Percentiles rank a stretch among this genome's conserved stretches.
phyloP scores from a whole-genome alignment of 208 protist species.

The Leishmania arabica region DNA sequence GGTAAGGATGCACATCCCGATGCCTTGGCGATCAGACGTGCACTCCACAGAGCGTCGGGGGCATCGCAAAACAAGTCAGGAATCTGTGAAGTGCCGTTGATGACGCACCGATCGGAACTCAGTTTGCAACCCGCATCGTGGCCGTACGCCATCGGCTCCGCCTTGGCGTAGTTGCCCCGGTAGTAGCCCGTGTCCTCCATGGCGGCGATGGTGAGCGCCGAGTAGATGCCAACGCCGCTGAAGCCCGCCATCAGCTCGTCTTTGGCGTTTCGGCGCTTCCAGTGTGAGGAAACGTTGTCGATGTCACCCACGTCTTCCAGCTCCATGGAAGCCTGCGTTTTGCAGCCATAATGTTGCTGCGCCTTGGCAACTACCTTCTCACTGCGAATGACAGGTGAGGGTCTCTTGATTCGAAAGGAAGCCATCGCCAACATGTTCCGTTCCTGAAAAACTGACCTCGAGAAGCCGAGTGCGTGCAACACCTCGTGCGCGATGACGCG shows the following conservation, averaged over 20 bases:
- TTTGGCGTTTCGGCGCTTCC: conserved; percentile 76
- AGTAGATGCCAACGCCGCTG: conserved; percentile 34
- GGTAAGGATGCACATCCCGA: conserved; percentile 34
- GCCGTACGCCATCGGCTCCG: conserved; percentile 75
- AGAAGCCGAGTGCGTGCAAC: conserved; percentile 83
- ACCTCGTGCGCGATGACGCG: conserved; percentile 72
- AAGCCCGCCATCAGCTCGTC: conserved; percentile 81
- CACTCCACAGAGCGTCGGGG: conserved; percentile 15
- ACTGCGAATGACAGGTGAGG: conserved; percentile 22
- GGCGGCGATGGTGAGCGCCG: conserved; percentile 70
- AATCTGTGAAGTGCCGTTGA: conserved; percentile 26
- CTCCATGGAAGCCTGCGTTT: conserved; percentile 50
- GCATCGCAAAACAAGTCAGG: conserved; percentile 50
- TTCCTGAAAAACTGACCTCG: conserved; percentile 5
- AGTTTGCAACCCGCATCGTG: conserved; percentile 57
- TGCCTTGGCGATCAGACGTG: conserved; percentile 23
- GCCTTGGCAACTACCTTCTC: conserved; percentile 35
- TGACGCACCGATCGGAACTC: conserved; percentile 34
- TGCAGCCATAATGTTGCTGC: conserved; percentile 68
- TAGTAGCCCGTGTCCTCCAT: conserved; percentile 87
- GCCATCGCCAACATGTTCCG: conserved; percentile 4
- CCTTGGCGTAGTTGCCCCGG: conserved; percentile 52
- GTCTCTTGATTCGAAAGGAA: conserved; percentile 35
- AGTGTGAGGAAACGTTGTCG: conserved; percentile 59
- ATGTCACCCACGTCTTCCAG: conserved; percentile 48